Evolutionary conservation across 352 stramenopile species (phyloP).

Genomic region (Globisporangium splendens): DNA sequence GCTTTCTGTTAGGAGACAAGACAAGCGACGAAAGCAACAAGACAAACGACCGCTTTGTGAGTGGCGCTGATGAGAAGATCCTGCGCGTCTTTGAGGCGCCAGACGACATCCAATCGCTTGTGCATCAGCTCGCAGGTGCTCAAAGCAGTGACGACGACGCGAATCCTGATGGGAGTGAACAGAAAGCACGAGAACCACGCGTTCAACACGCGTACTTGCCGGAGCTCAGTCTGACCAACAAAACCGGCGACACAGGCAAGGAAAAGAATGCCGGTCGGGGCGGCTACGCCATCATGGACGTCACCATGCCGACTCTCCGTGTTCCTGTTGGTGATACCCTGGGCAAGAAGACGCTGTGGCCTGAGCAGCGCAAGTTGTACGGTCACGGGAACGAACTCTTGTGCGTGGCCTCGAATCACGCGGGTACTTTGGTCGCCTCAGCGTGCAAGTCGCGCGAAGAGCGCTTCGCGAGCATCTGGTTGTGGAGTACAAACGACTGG

Average conservation of each 20-base stretch:
- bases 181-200: neutral
- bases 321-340: constrained; percentile 65
- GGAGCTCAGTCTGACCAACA: constrained; percentile 79
- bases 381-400: constrained; percentile 80
- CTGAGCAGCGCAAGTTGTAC: constrained; percentile 73
- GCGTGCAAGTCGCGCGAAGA: constrained; percentile 79
- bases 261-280: neutral
- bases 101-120: constrained; percentile 35
- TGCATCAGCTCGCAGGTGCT: constrained; percentile 17
- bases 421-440: constrained; percentile 52
- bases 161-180: neutral
- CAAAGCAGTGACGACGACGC: neutral
- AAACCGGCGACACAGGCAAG: constrained; percentile 16
- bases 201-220: constrained; percentile 67
- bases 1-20: constrained; percentile 31
- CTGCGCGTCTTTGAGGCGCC: constrained; percentile 73
- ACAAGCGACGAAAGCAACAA: neutral
- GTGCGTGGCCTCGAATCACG: constrained; percentile 53
- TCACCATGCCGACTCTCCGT: constrained; percentile 7
- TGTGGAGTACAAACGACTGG: constrained; percentile 66
- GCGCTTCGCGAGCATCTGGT: constrained; percentile 49
- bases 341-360: constrained; percentile 67
- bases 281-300: constrained; percentile 24
- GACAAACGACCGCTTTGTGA: constrained; percentile 55
- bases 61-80: constrained; percentile 82